These are phyloP conservation scores for Aureobasidium sp. DNA, from an alignment of 2,329 filamentous ascomycete species.

Conservation along the genomic window DNA sequence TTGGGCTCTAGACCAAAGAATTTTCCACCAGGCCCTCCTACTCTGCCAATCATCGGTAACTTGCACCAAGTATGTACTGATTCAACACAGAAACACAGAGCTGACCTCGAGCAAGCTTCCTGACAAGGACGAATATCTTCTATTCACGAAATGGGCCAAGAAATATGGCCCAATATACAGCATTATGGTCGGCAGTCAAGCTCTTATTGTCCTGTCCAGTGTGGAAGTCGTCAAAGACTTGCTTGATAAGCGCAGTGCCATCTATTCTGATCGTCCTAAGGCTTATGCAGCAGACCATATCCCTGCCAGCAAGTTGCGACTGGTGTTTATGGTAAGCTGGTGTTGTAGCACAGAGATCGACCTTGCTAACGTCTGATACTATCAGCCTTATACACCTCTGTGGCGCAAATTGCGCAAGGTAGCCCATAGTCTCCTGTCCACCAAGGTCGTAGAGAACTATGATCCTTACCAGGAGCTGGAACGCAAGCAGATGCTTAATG, in stretches of 20 bases:
- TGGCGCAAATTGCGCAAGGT: constrained; percentile 34
- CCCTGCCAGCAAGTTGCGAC: constrained; percentile 17
- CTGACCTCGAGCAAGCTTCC: constrained; percentile 27
- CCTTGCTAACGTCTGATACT: neutral
- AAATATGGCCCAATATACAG: constrained; percentile 26
- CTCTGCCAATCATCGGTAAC: constrained; percentile 34
- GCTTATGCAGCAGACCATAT: constrained; percentile 21
- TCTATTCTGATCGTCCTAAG: constrained; percentile 21
- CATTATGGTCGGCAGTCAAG: constrained; percentile 37
- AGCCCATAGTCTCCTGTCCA: constrained; percentile 42
- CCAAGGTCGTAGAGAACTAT: constrained; percentile 39
- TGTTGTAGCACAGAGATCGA: neutral
- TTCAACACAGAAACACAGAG: constrained; percentile 29
- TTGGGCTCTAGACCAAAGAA: constrained; percentile 4
- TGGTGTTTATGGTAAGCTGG: constrained; percentile 21
- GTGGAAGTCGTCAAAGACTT: constrained; percentile 34
- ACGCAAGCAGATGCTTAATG: constrained; percentile 47
- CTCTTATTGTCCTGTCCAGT: constrained; percentile 37
- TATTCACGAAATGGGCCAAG: constrained; percentile 26
- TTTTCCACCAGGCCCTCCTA: constrained; percentile 32
- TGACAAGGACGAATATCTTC: constrained; percentile 26
- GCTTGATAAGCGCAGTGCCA: constrained; percentile 21
- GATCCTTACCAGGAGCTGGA: constrained; percentile 51
- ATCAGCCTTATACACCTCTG: constrained; percentile 13
- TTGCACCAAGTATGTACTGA: neutral